Evolutionary conservation across 257 asterid genomes (phyloP).

Genomic region (Echium plantagineum): DNA sequence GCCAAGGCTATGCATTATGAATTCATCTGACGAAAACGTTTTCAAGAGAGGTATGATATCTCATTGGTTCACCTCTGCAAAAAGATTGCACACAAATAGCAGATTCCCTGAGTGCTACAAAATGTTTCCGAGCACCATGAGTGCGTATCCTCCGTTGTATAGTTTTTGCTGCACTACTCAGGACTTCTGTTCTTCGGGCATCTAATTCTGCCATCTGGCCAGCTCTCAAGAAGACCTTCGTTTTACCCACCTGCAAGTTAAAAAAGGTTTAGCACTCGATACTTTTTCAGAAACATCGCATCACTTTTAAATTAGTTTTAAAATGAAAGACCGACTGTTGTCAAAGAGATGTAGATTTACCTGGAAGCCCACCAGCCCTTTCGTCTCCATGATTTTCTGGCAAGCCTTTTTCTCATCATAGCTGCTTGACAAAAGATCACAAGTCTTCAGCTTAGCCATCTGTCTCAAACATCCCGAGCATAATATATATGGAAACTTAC

Average conservation of each 20-base stretch:
- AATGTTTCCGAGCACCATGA: conserved; percentile 66
- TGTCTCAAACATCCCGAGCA: not conserved
- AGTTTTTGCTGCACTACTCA: conserved; percentile 65
- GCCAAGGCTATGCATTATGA: not conserved
- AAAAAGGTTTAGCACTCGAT: not conserved
- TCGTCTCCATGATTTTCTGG: conserved; percentile 77
- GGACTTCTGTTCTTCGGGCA: conserved; percentile 93
- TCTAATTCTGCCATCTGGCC: conserved; percentile 99
- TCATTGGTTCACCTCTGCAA: conserved; percentile 61
- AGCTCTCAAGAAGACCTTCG: conserved; percentile 96
- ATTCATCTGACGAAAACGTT: not conserved
- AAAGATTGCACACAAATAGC: conserved; percentile 62
- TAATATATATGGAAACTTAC: conserved; percentile 27
- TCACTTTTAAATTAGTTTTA: not conserved
- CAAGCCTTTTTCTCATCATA: conserved; percentile 77
- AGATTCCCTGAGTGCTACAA: conserved; percentile 52
- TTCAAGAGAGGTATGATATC: conserved; percentile 3
- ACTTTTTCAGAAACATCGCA: not conserved
- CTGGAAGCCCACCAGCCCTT: conserved; percentile 85
- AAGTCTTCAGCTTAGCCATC: too few relatives aligned
- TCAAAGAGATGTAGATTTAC: conserved; percentile 23
- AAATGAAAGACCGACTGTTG: not conserved
- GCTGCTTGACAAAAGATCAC: conserved; percentile 37
- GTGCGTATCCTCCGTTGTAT: conserved; percentile 77
- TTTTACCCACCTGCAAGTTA: conserved; percentile 73